phyloP scores from a whole-genome alignment of 352 stramenopile species.

The Blastocystis sp. region DNA sequence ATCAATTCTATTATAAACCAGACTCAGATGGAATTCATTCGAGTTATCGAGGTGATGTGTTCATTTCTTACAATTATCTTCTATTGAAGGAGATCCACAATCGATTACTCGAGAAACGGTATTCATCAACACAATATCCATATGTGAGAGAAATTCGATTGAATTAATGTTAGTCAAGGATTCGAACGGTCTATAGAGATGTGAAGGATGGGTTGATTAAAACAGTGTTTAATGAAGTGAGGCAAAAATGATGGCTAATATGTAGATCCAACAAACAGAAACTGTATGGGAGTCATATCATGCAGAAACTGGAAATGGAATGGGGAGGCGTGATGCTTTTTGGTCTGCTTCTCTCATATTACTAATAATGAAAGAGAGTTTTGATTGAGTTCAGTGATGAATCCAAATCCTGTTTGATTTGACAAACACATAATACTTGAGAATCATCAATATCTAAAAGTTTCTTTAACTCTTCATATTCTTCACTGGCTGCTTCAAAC shows the following conservation, averaged over 20 bases:
- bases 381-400: no score
- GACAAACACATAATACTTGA: slow-evolving; percentile 44
- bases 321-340: background rate
- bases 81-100: background rate
- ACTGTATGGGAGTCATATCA: background rate
- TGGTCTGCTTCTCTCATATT: background rate
- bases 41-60: background rate
- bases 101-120: background rate
- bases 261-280: background rate
- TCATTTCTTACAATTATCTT: background rate
- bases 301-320: background rate
- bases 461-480: slow-evolving; percentile 38
- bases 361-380: slow-evolving; percentile 1
- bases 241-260: background rate
- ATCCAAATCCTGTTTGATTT: no score
- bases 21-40: background rate
- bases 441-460: slow-evolving; percentile 12
- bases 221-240: background rate
- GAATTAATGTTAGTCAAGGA: background rate
- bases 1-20: background rate
- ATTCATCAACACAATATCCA: background rate
- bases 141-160: background rate
- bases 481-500: background rate
- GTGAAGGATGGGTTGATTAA: background rate
- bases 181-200: background rate